These are phyloP conservation scores for Trichophaea hybrida DNA, from an alignment of 2,329 filamentous ascomycete genomes.

Conservation along the genomic window DNA sequence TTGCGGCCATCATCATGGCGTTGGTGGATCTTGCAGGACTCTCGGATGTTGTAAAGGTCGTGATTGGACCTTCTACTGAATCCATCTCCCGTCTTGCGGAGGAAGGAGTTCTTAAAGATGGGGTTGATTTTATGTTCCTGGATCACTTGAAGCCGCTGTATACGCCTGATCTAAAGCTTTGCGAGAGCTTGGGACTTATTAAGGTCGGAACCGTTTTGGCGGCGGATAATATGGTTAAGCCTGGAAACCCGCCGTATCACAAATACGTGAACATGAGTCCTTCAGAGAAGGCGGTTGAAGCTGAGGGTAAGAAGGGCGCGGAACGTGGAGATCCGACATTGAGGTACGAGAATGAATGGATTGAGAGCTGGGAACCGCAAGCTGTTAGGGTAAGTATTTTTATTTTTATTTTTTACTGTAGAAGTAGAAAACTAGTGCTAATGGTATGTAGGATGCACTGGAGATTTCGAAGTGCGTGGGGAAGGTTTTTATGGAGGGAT, in stretches of 20 bases:
- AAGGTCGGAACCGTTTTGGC: conserved; percentile 47
- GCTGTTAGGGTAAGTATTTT: not conserved
- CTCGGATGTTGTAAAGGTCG: conserved; percentile 52
- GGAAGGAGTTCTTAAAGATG: conserved; percentile 36
- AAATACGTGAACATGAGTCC: conserved; percentile 54
- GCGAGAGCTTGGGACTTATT: conserved; percentile 55
- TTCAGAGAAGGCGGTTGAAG: conserved; percentile 43
- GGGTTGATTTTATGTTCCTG: conserved; percentile 59
- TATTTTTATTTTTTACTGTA: not conserved
- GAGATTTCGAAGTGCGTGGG: not conserved
- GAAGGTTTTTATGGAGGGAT: too few species aligned
- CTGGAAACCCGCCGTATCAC: conserved; percentile 55
- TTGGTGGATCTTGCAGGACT: conserved; percentile 63
- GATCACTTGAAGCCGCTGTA: conserved; percentile 73
- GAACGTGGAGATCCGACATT: conserved; percentile 11
- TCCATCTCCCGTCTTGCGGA: conserved; percentile 47
- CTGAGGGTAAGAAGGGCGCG: conserved; percentile 25
- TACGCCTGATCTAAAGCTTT: conserved; percentile 58
- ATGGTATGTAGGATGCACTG: not conserved
- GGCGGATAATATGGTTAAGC: conserved; percentile 58
- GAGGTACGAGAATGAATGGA: conserved; percentile 16
- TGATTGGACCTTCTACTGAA: conserved; percentile 54
- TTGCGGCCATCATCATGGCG: conserved; percentile 52
- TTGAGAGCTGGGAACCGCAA: conserved; percentile 19
- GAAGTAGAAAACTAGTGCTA: not conserved